Base-by-base conservation (phyloP, 2,329 filamentous ascomycete genomes). In the Aspergillus brasiliensis region DNA sequence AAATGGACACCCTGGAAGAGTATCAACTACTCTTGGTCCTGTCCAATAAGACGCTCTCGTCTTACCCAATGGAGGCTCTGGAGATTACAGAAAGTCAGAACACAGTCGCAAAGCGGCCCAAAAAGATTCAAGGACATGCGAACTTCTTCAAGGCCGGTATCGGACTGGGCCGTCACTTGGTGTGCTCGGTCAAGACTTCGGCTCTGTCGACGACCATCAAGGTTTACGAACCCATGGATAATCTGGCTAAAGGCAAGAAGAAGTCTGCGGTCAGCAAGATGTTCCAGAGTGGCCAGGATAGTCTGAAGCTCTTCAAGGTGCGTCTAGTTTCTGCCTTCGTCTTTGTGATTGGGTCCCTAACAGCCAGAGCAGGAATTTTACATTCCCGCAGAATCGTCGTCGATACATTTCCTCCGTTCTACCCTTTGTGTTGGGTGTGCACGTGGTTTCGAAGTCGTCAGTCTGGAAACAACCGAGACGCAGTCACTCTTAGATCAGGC, bases 101-200 rank as follows among this genome's bases (percentile, higher is more conserved):
- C 54, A 85, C 91, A 34, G 82, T 93, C 58, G 87, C 87, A 15
- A 97, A 95, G 76, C 87, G 92, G 44, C 92, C 92, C 8, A 94
- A 95, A 81, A 97, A 97, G 82, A 98, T 99, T 65, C 90, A 93
- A 77, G 96, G 91, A 69, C 93, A 97, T 78, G 96, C 94, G 77
- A 97, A 94, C 77, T 99, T 98, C 81, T 99, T 99, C 87, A 97
- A 96, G 79, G 91, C 92, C 17, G 95, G 95, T 40, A 96, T 97
- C 70, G 98, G 95, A 73, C 84, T 97, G 61, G 93, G 95, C 34
- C 87, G 95, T 63, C 95, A 98, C 73, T 83, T 99, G 56, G 95
- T 99, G 28, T 98, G 94, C 78, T 96, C 92, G 68, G 95, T 98
- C 71, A 98, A 97, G 81, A 96, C 92, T 42, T 94, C 91, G 17